Percentiles rank a stretch among this genome's conserved stretches.
Evolutionary conservation across 2,329 filamentous ascomycete genomes (phyloP).

Genomic region (Nigrograna mackinnonii): DNA sequence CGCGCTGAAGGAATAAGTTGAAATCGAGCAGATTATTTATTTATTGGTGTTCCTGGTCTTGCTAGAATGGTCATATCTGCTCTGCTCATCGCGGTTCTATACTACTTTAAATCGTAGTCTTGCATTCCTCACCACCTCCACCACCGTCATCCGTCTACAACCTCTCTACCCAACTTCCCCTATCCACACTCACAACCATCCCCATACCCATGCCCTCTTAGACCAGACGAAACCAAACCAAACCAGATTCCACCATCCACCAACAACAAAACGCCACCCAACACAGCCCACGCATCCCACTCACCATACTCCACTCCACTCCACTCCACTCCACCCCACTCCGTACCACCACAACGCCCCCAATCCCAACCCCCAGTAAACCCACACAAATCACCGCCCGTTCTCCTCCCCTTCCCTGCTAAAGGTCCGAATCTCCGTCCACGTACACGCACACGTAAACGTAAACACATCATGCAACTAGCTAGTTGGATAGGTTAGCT

Average conservation of each 20-base stretch:
- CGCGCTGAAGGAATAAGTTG: no score
- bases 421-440: not conserved
- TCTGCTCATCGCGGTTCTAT: no score
- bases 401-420: not conserved
- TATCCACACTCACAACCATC: no score
- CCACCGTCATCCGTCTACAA: no score
- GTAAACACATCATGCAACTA: no score
- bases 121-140: no score
- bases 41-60: no score
- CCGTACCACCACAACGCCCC: not conserved
- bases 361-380: not conserved
- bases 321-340: not conserved
- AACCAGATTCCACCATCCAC: not conserved
- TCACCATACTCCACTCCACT: not conserved
- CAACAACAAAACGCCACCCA: not conserved
- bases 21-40: no score
- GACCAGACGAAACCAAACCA: not conserved
- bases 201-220: not conserved
- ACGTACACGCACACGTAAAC: not conserved
- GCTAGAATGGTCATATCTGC: no score
- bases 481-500: no score
- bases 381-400: not conserved
- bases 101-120: no score
- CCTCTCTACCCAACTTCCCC: no score
- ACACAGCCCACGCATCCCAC: not conserved